These are phyloP conservation scores for Bruguiera gymnorhiza DNA, from an alignment of 345 rosid genomes.

Conservation along the genomic window DNA sequence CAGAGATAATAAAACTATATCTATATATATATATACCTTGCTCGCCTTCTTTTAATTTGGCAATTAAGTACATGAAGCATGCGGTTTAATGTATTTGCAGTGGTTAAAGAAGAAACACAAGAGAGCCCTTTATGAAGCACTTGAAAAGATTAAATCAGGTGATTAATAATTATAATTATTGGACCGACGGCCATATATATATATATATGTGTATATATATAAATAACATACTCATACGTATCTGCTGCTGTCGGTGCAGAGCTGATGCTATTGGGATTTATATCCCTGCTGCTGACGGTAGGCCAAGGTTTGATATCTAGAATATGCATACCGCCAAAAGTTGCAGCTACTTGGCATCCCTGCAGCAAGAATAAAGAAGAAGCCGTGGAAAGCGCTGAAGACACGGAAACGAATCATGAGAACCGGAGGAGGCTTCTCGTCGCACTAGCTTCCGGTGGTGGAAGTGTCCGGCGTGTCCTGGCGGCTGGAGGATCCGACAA, in stretches of 20 bases:
- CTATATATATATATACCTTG: no score
- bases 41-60: neutral
- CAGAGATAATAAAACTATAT: no score
- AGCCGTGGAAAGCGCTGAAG: neutral
- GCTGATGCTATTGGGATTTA: constrained; percentile 42
- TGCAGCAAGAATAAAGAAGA: constrained; percentile 13
- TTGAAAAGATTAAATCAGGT: constrained; percentile 43
- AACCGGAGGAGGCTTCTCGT: constrained; percentile 47
- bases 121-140: constrained; percentile 35
- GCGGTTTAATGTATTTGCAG: constrained; percentile 3
- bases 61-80: neutral
- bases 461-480: constrained; percentile 44
- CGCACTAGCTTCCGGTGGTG: constrained; percentile 22
- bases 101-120: constrained; percentile 31
- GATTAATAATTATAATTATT: no score
- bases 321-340: constrained; percentile 27
- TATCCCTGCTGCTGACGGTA: constrained; percentile 40
- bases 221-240: no score
- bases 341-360: constrained; percentile 32
- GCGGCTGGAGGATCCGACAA: constrained; percentile 43
- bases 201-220: no score
- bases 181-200: no score
- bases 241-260: constrained; percentile 22
- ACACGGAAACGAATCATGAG: neutral
- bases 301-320: constrained; percentile 22